These are phyloP conservation scores for Yarrowia sp. DNA, from an alignment of 805 yeast genomes.

Conservation along the genomic window DNA sequence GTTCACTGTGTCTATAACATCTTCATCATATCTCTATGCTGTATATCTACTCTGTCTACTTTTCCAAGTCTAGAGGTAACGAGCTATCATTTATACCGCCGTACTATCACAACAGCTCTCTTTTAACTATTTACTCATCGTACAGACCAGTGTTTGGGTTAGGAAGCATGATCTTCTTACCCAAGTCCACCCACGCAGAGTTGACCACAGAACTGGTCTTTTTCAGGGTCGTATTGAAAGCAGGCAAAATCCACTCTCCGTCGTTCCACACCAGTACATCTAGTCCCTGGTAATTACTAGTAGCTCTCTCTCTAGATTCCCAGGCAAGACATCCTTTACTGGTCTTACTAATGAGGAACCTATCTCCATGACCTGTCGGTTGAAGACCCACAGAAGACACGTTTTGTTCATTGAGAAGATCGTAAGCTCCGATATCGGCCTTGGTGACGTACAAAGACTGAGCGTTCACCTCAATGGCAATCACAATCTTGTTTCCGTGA, in stretches of 20 bases:
- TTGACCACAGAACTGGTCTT: not conserved
- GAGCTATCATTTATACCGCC: too few relatives aligned
- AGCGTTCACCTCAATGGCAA: not conserved
- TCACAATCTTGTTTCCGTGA: not conserved
- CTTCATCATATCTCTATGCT: too few relatives aligned
- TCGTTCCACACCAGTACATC: constrained; percentile 16
- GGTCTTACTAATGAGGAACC: not conserved
- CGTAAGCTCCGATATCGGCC: not conserved
- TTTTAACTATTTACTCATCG: not conserved
- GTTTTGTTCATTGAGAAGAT: constrained; percentile 2
- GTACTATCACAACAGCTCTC: too few relatives aligned
- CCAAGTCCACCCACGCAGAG: constrained; percentile 6
- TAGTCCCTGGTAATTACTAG: constrained; percentile 14
- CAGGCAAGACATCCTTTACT: constrained; percentile 8
- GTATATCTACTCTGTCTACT: too few relatives aligned
- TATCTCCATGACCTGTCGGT: constrained; percentile 1
- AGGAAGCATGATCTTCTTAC: constrained; percentile 5
- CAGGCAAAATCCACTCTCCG: constrained; percentile 13
- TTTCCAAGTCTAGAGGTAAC: too few relatives aligned
- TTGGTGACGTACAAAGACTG: constrained; percentile 22
- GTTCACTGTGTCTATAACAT: too few relatives aligned
- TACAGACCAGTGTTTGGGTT: constrained; percentile 1
- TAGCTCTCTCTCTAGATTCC: constrained; percentile 12
- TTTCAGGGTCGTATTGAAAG: constrained; percentile 9
- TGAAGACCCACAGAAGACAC: constrained; percentile 2